A percentile compares a stretch with the other conserved stretches of the same genome.
phyloP scores from a whole-genome alignment of 192 early-diverging fungal species.

The Pilaira anomala region DNA sequence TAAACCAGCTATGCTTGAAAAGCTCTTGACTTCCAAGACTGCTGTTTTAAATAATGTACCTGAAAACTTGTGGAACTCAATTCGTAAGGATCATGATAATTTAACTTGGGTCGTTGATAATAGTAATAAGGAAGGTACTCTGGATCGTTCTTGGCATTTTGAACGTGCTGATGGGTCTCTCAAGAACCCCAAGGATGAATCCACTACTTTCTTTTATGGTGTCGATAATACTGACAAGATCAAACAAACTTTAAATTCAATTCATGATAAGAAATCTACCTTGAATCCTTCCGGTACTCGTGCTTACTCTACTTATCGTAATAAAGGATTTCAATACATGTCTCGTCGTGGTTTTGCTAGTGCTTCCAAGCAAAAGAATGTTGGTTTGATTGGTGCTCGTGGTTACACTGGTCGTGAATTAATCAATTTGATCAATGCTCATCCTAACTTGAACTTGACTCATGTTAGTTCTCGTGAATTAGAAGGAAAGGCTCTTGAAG shows the following conservation, averaged over 20 bases:
- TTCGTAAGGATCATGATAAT: constrained; percentile 77
- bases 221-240: constrained; percentile 79
- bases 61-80: constrained; percentile 91
- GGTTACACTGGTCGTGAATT: constrained; percentile 96
- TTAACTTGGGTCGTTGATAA: constrained; percentile 79
- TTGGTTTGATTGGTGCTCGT: constrained; percentile 96
- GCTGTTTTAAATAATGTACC: constrained; percentile 92
- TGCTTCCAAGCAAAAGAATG: constrained; percentile 37
- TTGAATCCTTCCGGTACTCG: constrained; percentile 45
- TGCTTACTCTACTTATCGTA: constrained; percentile 54
- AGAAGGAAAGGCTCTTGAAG: constrained; percentile 76
- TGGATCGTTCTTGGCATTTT: constrained; percentile 85
- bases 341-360: constrained; percentile 64
- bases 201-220: constrained; percentile 93
- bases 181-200: constrained; percentile 56
- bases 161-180: constrained; percentile 89
- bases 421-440: constrained; percentile 83
- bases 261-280: constrained; percentile 26
- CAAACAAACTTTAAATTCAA: constrained; percentile 61
- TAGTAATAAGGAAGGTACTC: constrained; percentile 64
- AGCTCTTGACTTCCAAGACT: constrained; percentile 83
- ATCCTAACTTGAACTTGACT: constrained; percentile 81
- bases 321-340: constrained; percentile 21
- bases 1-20: constrained; percentile 75
- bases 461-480: constrained; percentile 95